Conservation (phyloP, 1,284 basidiomycete species). For the Cutaneotrichosporon sp. region DNA sequence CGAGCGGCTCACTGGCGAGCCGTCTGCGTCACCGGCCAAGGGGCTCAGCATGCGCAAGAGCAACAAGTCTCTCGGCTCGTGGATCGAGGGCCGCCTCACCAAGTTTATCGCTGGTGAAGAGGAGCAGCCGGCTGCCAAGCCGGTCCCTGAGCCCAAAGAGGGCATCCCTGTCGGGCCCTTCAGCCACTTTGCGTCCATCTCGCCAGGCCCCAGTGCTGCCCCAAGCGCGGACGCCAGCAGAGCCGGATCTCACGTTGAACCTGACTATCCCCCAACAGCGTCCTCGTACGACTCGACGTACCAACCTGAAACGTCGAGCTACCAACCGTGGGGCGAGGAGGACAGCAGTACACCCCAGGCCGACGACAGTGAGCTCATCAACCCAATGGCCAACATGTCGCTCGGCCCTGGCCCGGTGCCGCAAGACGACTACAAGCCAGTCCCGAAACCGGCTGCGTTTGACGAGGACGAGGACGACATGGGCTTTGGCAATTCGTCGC, state of each 20-base stretch:
- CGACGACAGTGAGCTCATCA: constrained; percentile 4
- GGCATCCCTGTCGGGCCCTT: constrained; percentile 70
- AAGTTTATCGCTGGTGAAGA: constrained; percentile 92
- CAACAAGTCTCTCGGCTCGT: constrained; percentile 86
- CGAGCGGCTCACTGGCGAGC: constrained; percentile 76
- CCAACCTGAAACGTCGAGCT: constrained; percentile 8
- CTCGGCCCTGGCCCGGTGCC: constrained; percentile 12
- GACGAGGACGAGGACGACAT: constrained; percentile 82
- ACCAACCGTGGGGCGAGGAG: constrained; percentile 21
- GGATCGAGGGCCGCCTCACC: constrained; percentile 90
- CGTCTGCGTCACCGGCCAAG: constrained; percentile 68
- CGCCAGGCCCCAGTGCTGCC: constrained; percentile 70
- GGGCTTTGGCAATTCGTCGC: constrained; percentile 76
- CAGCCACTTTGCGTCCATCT: constrained; percentile 90
- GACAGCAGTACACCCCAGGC: constrained; percentile 14
- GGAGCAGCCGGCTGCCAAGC: constrained; percentile 51
- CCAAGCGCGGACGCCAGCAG: constrained; percentile 46
- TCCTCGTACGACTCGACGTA: constrained; percentile 5
- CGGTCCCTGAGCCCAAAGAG: constrained; percentile 20
- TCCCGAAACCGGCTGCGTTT: not conserved
- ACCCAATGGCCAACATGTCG: constrained; percentile 9
- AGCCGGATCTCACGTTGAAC: constrained; percentile 35
- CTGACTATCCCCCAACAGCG: not conserved
- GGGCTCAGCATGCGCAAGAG: constrained; percentile 57
- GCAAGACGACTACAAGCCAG: constrained; percentile 13